A percentile compares a stretch with the other conserved stretches of the same genome.
Conservation (phyloP, 306 rosid genomes). For the Cucumis sativus region Cucumber_9930_V3 NC_026655.2:2092001-2092500, state of each 20-base stretch:
- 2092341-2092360: constrained; percentile 47
- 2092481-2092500: constrained; percentile 72
- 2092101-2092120: neutral
- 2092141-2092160: neutral
- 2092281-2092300: constrained; percentile 24
- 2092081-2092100: neutral
- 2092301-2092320: constrained; percentile 24
- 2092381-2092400: constrained; percentile 43
- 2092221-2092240: neutral
- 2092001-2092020: neutral
- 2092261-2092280: constrained; percentile 41
- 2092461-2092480: constrained; percentile 30
- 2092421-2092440: constrained; percentile 18
- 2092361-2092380: constrained; percentile 40
- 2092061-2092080: neutral
- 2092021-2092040: neutral
- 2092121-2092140: neutral
- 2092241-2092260: constrained; percentile 18
- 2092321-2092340: constrained; percentile 42
- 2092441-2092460: constrained; percentile 31
- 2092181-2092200: constrained; percentile 24
- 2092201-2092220: constrained; percentile 52
- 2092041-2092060: neutral
- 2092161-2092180: constrained; percentile 15
- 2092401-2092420: constrained; percentile 10